These are phyloP conservation scores for Pyricularia sp. DNA, from an alignment of 2,329 filamentous ascomycete genomes.

Conservation along the genomic window DNA sequence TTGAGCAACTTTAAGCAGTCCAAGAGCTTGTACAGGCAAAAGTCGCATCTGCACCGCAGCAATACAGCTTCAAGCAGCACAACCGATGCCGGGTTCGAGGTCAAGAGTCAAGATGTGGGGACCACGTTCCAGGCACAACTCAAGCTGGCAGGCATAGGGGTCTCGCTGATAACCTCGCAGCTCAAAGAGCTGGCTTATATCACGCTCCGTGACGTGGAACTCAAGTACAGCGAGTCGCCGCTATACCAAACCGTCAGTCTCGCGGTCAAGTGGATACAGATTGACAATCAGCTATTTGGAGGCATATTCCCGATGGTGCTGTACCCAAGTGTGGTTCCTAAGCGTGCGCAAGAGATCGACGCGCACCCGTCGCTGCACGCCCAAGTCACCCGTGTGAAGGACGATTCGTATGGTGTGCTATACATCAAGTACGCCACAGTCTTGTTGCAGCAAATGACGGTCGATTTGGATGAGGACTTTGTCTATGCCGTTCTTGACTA, in stretches of 20 bases:
- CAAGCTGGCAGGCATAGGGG: slow-evolving; percentile 78
- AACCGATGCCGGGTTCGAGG: slow-evolving; percentile 63
- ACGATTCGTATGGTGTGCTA: slow-evolving; percentile 93
- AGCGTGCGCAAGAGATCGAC: slow-evolving; percentile 93
- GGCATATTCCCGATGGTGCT: slow-evolving; percentile 96
- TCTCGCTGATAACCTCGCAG: slow-evolving; percentile 89
- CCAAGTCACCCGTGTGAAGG: slow-evolving; percentile 89
- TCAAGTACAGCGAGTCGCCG: slow-evolving; percentile 88
- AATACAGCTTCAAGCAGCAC: slow-evolving; percentile 40
- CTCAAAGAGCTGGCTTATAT: slow-evolving; percentile 88
- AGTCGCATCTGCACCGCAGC: slow-evolving; percentile 21
- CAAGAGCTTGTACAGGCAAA: slow-evolving; percentile 75
- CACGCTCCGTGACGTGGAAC: slow-evolving; percentile 81
- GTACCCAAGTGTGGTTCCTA: slow-evolving; percentile 95
- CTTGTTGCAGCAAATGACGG: slow-evolving; percentile 92
- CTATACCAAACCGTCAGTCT: slow-evolving; percentile 87
- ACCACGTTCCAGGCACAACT: slow-evolving; percentile 85
- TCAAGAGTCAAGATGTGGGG: slow-evolving; percentile 83
- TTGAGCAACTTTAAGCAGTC: slow-evolving; percentile 89
- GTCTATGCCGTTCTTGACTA: slow-evolving; percentile 95
- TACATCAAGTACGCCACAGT: slow-evolving; percentile 98
- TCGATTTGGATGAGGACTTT: slow-evolving; percentile 97
- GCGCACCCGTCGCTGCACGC: slow-evolving; percentile 90
- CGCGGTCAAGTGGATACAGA: slow-evolving; percentile 96
- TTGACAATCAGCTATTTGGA: slow-evolving; percentile 97